Conservation (phyloP, 164 flowering plant genomes). For the Dillenia suffruticosa region DNA sequence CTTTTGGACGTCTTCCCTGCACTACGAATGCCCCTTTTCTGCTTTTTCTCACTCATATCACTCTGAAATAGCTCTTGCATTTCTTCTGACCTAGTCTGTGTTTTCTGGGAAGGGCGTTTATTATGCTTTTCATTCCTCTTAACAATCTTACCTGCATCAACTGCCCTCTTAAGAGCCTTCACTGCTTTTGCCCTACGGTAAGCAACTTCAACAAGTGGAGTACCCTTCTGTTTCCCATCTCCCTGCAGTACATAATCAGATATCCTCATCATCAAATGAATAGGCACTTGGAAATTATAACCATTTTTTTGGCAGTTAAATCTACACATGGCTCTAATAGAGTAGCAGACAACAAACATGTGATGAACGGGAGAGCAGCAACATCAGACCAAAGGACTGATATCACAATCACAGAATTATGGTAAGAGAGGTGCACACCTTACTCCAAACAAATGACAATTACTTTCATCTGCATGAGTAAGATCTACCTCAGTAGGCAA, state of each 20-base stretch:
- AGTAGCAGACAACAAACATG: too few species aligned
- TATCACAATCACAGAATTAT: too few species aligned
- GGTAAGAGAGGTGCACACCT: too few species aligned
- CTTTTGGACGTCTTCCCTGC: conserved; percentile 43
- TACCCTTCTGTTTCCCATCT: conserved; percentile 45
- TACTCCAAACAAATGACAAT: too few species aligned
- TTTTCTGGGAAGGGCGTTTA: conserved; percentile 33
- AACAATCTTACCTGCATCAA: conserved; percentile 55
- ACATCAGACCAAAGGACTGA: too few species aligned
- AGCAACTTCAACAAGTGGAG: conserved; percentile 67
- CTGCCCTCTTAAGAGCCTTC: conserved; percentile 67
- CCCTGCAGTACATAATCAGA: conserved; percentile 27
- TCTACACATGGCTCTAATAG: too few species aligned
- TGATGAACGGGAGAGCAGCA: too few species aligned
- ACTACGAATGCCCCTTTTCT: conserved; percentile 28
- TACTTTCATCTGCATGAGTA: too few species aligned
- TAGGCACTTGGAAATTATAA: too few species aligned
- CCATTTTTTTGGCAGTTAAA: too few species aligned
- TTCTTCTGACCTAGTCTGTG: conserved; percentile 65
- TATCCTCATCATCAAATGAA: too few species aligned
- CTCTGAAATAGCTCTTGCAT: conserved; percentile 71
- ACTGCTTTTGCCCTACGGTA: conserved; percentile 78
- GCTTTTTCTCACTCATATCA: conserved; percentile 76
- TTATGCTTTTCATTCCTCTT: conserved; percentile 29
- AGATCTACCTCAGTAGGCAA: too few species aligned